Base-by-base conservation (phyloP, 139 green algal genomes). In the Spirogloea muscicola region DNA sequence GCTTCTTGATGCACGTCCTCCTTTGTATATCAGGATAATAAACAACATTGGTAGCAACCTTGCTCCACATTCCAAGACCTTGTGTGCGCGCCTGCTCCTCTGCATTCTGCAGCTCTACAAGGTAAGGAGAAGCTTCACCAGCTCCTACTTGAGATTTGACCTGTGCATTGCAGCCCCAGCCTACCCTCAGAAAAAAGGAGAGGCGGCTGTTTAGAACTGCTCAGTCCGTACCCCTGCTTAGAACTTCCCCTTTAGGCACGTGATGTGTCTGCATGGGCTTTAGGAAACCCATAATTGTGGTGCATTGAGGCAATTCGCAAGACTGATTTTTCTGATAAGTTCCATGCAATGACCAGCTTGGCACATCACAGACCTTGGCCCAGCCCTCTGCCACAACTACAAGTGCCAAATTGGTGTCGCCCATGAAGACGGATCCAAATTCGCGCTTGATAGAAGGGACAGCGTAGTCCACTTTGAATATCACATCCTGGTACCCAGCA, bases 401-500 rank as follows among this genome's bases (percentile, higher is more conserved):
- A 2, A 96, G 27, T 0, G 87, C 87, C 7, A 95, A 68, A 64
- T 98, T 97, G 31, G 42, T 73, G 36, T 95, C 86, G 13, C 52
- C 79, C 1, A 97, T 52, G 74, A 96, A 96, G 0, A 98, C 84
- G 7, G 79, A 89, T 63, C 93, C 94, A 80, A 98, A 98, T 81
- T 96, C 93, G 3, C 90, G 84, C 21, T 65, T 57, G 10, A 92
- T 87, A 34, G 78, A 81, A 64, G 93, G 88, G 33, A 98, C 84
- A 2, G 81, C 81, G 65, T 97, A 97, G 79, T 98, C 92, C 33
- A 96, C 86, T 31, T 87, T 88, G 76, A 98, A 98, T 21, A 91
- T 78, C 6, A 88, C 81, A 16, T 71, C 46, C 72, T 78, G 70
- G n/a, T n/a, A n/a, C n/a, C n/a, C n/a, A n/a, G n/a, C n/a, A n/a